phyloP scores from a whole-genome alignment of 768 basidiomycete genomes.

The Rhizopogon rudus region DNA sequence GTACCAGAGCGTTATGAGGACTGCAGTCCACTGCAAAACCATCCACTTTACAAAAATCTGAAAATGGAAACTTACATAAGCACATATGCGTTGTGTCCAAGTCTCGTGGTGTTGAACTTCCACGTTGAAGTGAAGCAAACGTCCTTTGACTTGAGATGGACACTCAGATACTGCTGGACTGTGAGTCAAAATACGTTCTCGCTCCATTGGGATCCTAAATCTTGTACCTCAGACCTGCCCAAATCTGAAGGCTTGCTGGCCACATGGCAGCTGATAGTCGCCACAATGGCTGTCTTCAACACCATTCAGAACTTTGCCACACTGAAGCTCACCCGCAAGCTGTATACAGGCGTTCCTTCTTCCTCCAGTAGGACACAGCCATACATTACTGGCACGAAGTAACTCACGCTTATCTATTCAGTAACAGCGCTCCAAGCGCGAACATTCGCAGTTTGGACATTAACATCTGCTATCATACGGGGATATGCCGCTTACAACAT shows the following conservation, averaged over 20 bases:
- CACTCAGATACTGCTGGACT: constrained; percentile 17
- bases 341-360: constrained; percentile 54
- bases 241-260: constrained; percentile 68
- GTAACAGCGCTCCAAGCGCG: constrained; percentile 86
- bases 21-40: constrained; percentile 12
- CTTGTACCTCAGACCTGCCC: constrained; percentile 48
- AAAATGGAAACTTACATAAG: constrained; percentile 26
- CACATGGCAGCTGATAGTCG: constrained; percentile 83
- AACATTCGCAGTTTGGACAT: constrained; percentile 89
- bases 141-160: constrained; percentile 3
- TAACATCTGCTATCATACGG: constrained; percentile 79
- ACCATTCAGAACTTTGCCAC: constrained; percentile 78
- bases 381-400: neutral
- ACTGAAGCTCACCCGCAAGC: constrained; percentile 66
- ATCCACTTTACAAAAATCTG: constrained; percentile 3
- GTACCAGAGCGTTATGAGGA: constrained; percentile 9
- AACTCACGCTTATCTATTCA: constrained; percentile 23
- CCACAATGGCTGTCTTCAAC: constrained; percentile 80
- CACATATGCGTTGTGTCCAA: neutral
- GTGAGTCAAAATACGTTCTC: constrained; percentile 5
- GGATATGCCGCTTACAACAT: constrained; percentile 90
- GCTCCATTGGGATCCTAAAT: constrained; percentile 1
- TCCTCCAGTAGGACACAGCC: constrained; percentile 30
- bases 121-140: neutral
- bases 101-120: neutral